Evolutionary conservation across 208 protist genomes (phyloP).

Genomic region (Crithidia thermophila): DNA sequence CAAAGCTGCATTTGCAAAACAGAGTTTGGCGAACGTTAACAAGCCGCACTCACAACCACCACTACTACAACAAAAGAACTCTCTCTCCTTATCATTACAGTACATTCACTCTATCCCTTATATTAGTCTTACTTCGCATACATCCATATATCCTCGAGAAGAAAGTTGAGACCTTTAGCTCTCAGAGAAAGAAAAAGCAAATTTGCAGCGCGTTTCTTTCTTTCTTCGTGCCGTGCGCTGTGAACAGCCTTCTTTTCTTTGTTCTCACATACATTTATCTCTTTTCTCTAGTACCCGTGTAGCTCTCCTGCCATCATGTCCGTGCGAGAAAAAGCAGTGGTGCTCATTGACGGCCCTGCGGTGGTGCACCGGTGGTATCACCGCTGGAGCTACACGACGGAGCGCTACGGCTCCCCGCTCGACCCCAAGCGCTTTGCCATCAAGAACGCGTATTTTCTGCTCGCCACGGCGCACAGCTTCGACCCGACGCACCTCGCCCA

Average conservation of each 20-base stretch:
- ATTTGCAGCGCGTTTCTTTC: slow-evolving; percentile 3
- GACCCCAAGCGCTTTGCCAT: slow-evolving; percentile 85
- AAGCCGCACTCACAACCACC: no score
- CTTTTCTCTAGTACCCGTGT: neutral
- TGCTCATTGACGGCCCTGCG: slow-evolving; percentile 88
- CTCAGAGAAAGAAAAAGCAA: no score
- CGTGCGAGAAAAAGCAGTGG: slow-evolving; percentile 65
- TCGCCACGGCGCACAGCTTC: slow-evolving; percentile 88
- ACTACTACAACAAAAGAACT: no score
- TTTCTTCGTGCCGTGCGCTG: slow-evolving; percentile 1
- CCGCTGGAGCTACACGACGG: slow-evolving; percentile 73
- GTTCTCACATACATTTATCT: slow-evolving; percentile 3
- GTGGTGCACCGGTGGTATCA: slow-evolving; percentile 91
- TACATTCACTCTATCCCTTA: no score
- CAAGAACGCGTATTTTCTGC: slow-evolving; percentile 74
- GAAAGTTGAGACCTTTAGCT: no score
- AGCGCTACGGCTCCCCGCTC: slow-evolving; percentile 46
- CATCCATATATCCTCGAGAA: no score
- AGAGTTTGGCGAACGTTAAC: no score
- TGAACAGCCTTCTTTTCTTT: no score
- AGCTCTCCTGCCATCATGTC: slow-evolving; percentile 33
- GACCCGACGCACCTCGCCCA: slow-evolving; percentile 82
- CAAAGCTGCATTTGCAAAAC: no score
- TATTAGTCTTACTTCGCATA: no score
- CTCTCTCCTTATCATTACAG: no score